Conservation (phyloP, 768 basidiomycete species). For the Sutorius australiensis region DNA sequence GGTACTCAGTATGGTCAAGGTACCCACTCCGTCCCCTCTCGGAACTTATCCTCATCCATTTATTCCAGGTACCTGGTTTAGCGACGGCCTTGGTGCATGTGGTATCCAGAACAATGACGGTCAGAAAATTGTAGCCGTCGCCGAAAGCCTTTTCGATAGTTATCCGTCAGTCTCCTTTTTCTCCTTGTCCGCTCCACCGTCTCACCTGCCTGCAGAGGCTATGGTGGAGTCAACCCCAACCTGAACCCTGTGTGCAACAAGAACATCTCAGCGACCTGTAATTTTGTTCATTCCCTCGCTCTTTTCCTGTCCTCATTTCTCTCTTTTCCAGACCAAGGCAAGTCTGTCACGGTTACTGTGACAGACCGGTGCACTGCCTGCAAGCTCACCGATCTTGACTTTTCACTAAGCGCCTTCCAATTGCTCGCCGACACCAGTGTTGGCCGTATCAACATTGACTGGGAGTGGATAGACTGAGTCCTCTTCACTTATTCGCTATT, state of each 20-base stretch:
- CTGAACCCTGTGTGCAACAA: conserved; percentile 67
- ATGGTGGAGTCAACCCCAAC: conserved; percentile 62
- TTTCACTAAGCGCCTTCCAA: conserved; percentile 57
- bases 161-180: conserved; percentile 30
- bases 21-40: conserved; percentile 8
- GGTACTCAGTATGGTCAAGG: conserved; percentile 53
- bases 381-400: conserved; percentile 48
- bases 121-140: conserved; percentile 37
- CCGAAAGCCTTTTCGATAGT: conserved; percentile 29
- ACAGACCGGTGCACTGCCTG: conserved; percentile 67
- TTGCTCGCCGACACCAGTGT: conserved; percentile 38
- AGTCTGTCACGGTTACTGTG: conserved; percentile 44
- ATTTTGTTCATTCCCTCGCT: conserved; percentile 13
- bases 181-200: too few relatives aligned
- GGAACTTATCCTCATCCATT: background rate
- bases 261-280: conserved; percentile 46
- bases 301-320: conserved; percentile 6
- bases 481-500: conserved; percentile 26
- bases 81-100: conserved; percentile 40
- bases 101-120: conserved; percentile 31
- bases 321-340: conserved; percentile 45
- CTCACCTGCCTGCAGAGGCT: conserved; percentile 40
- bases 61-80: conserved; percentile 32
- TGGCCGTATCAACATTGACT: conserved; percentile 55
- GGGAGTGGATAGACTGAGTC: conserved; percentile 53